A percentile compares a stretch with the other conserved stretches of the same genome.
Conservation (phyloP, 208 protist species). For the Acanthamoeba culbertsoni region DNA sequence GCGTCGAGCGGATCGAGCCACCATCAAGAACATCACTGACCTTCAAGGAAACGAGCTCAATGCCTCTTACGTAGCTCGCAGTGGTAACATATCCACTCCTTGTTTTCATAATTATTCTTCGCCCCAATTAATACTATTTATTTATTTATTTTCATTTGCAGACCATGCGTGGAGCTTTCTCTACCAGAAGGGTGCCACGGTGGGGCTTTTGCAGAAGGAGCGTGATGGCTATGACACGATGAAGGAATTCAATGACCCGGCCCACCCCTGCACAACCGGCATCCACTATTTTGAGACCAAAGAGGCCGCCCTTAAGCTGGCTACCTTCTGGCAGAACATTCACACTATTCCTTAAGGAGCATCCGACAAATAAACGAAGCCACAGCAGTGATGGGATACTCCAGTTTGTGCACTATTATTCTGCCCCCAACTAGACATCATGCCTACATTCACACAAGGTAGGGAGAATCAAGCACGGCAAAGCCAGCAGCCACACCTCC, state of each 20-base stretch:
- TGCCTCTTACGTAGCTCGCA: not conserved
- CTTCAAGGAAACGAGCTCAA: not conserved
- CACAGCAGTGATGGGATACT: too few relatives aligned
- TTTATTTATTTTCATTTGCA: not conserved
- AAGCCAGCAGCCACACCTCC: conserved; percentile 94
- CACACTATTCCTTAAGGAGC: not conserved
- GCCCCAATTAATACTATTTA: not conserved
- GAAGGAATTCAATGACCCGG: conserved; percentile 14
- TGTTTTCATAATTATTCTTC: not conserved
- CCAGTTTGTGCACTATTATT: too few relatives aligned
- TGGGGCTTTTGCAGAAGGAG: not conserved
- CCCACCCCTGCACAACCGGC: not conserved
- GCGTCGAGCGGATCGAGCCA: not conserved
- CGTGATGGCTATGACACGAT: conserved; percentile 17
- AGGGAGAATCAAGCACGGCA: conserved; percentile 89
- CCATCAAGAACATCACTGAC: not conserved
- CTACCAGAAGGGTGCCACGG: not conserved
- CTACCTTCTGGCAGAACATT: conserved; percentile 43
- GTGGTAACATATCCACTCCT: not conserved
- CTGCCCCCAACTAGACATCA: too few relatives aligned
- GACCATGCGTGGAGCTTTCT: not conserved
- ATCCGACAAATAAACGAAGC: too few relatives aligned
- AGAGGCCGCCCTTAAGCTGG: conserved; percentile 2
- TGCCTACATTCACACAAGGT: too few relatives aligned
- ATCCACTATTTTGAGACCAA: conserved; percentile 27